Evolutionary conservation across 192 early-diverging fungal genomes (phyloP), one percentile per base, ranked within the genome.

Genomic region (Podila epicladia): DNA sequence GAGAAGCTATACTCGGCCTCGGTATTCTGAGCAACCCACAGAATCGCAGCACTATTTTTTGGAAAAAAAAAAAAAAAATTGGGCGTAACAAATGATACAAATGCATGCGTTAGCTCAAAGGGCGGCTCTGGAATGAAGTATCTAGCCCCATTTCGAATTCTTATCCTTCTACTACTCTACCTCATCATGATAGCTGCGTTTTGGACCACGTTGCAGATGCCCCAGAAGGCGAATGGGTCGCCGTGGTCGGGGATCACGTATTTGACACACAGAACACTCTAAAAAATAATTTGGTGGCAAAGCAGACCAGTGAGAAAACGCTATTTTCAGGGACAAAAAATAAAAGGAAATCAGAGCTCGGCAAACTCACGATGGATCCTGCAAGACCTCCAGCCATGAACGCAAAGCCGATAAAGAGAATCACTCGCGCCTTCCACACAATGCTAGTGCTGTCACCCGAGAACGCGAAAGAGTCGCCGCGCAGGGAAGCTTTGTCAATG

Each of bases 321-420:
- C 22, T 15, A 12, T 33, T 32, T 29, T 31, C 26, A 61, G 29
- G 26, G 29, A 7, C 33, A 1, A 31, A 61, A 32, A 17, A 60
- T 31, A 61, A 32, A 17, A 60, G 2, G 29, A 32, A 32, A 20
- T 33, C 6, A 5, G 59, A 33, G 13, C 59, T 12, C 11, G 33
- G 31, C 41, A 45, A 37, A 37, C 82, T 64, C 84, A 89, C 89
- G 58, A 83, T 53, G 32, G 89, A 87, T 64, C 89, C 87, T 20
- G 87, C 89, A 60, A 90, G 75, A n/a, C 89, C 89, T 65, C 86
- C 86, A 17, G 86, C 89, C 74, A 90, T 86, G 45, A 87, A 75
- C 5, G 89, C 86, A 72, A 90, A 90, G 13, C 89, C 89, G 24
- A 89, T 62, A 83, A 90, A 90, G n/a, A 90, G 69, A 53, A 86